Conservation (phyloP, 805 yeast genomes). For the Teunomyces atbi region DNA sequence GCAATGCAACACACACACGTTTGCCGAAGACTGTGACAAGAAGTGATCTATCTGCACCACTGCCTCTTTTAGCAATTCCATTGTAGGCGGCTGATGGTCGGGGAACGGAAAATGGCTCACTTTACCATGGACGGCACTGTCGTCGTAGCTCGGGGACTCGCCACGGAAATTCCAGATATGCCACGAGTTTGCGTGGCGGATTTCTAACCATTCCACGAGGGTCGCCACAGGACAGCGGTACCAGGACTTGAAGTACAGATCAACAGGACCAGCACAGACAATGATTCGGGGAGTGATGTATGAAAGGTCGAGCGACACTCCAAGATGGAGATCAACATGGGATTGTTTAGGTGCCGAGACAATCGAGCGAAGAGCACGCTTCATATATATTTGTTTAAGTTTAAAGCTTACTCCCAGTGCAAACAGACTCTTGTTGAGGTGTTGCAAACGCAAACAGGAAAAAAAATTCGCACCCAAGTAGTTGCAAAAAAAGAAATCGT, state of each 20-base stretch:
- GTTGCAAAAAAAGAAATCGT: not conserved
- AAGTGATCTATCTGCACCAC: conserved; percentile 47
- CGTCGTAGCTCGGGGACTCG: conserved; percentile 45
- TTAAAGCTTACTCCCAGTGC: no score
- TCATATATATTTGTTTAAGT: conserved; percentile 11
- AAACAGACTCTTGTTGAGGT: no score
- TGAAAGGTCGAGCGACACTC: conserved; percentile 55
- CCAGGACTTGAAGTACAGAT: conserved; percentile 36
- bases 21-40: conserved; percentile 28
- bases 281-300: conserved; percentile 62
- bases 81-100: conserved; percentile 78
- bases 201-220: conserved; percentile 37
- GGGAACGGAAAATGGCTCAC: conserved; percentile 56
- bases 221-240: conserved; percentile 55
- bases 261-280: conserved; percentile 76
- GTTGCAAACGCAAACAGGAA: not conserved
- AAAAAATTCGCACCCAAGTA: not conserved
- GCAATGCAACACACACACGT: conserved; percentile 77
- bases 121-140: conserved; percentile 32
- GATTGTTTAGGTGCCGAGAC: conserved; percentile 23
- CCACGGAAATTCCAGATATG: conserved; percentile 67
- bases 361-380: conserved; percentile 15
- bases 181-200: conserved; percentile 59
- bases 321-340: conserved; percentile 19
- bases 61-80: conserved; percentile 45